A percentile compares a stretch with the other conserved stretches of the same genome.
Evolutionary conservation across 176 grass and related monocot species (phyloP).

Genomic region (Stipa capillata): DNA sequence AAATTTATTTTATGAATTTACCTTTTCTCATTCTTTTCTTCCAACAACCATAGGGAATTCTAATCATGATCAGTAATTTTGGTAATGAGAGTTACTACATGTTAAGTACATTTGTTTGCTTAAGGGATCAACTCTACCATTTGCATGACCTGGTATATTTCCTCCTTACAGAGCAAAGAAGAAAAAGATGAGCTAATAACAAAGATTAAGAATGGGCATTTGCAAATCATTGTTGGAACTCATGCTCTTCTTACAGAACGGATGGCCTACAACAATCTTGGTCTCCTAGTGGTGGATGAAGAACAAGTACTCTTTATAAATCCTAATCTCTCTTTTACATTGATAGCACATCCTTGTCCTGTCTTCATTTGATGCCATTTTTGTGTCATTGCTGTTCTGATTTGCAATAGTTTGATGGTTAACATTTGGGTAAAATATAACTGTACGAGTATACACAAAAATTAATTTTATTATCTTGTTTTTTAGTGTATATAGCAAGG

Average conservation of each 20-base stretch:
- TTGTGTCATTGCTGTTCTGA: not conserved
- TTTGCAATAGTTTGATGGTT: not conserved
- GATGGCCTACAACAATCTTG: conserved; percentile 74
- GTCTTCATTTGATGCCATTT: conserved; percentile 5
- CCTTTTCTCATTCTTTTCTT: not conserved
- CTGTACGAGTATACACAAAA: not conserved
- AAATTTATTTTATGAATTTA: not conserved
- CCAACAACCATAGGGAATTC: not conserved
- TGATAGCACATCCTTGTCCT: not conserved
- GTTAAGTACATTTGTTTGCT: not conserved
- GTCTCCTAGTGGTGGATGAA: conserved; percentile 93
- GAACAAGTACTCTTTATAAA: conserved; percentile 51
- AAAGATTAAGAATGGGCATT: conserved; percentile 62
- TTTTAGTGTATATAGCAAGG: not conserved
- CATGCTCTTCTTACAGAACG: conserved; percentile 86
- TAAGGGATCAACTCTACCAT: not conserved
- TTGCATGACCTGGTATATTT: conserved; percentile 2
- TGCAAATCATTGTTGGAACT: conserved; percentile 88
- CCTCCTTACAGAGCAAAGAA: conserved; percentile 51
- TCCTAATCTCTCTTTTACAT: not conserved
- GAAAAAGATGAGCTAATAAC: conserved; percentile 70
- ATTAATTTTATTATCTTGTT: not conserved
- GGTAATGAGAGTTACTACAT: not conserved
- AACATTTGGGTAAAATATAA: not conserved
- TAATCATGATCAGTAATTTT: conserved; percentile 3